Conservation (phyloP, 2,329 filamentous ascomycete species). For the Hypoxylon sp. region DNA sequence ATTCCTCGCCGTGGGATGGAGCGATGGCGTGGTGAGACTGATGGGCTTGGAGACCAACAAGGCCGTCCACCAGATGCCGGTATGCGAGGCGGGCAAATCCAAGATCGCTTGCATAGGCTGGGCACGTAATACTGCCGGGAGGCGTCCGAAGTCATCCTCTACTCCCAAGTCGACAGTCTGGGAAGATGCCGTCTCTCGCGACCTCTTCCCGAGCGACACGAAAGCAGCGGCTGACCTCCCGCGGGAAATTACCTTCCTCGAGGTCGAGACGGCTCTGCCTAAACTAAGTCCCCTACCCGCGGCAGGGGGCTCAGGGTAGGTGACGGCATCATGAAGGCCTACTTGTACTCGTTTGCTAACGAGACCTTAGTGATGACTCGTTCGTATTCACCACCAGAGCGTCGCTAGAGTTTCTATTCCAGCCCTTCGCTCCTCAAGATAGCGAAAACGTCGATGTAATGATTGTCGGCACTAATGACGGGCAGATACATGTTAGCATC, state of each 20-base stretch:
- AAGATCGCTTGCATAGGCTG: slow-evolving; percentile 63
- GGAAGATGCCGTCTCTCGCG: slow-evolving; percentile 44
- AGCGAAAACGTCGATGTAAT: slow-evolving; percentile 82
- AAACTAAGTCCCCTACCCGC: slow-evolving; percentile 76
- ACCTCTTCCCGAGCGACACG: slow-evolving; percentile 40
- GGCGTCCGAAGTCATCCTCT: slow-evolving; percentile 29
- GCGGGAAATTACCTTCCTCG: slow-evolving; percentile 74
- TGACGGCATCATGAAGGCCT: slow-evolving; percentile 26
- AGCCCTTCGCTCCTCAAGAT: slow-evolving; percentile 66
- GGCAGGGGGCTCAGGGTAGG: slow-evolving; percentile 69
- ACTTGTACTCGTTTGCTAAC: slow-evolving; percentile 29
- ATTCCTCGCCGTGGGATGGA: slow-evolving; percentile 83
- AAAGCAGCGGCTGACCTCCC: slow-evolving; percentile 65
- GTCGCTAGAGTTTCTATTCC: slow-evolving; percentile 75
- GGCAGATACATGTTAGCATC: slow-evolving; percentile 78
- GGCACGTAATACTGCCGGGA: slow-evolving; percentile 55
- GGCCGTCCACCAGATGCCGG: slow-evolving; percentile 74
- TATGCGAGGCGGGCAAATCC: slow-evolving; percentile 54
- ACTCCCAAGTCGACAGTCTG: slow-evolving; percentile 39
- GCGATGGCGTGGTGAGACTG: slow-evolving; percentile 78
- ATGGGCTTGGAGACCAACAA: slow-evolving; percentile 84
- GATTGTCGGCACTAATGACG: slow-evolving; percentile 75
- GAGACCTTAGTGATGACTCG: slow-evolving; percentile 58
- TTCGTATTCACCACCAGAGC: slow-evolving; percentile 73
- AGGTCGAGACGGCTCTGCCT: slow-evolving; percentile 78